Evolutionary conservation across 78 protist species (phyloP).

Genomic region (Tieghemostelium lacteum): DNA sequence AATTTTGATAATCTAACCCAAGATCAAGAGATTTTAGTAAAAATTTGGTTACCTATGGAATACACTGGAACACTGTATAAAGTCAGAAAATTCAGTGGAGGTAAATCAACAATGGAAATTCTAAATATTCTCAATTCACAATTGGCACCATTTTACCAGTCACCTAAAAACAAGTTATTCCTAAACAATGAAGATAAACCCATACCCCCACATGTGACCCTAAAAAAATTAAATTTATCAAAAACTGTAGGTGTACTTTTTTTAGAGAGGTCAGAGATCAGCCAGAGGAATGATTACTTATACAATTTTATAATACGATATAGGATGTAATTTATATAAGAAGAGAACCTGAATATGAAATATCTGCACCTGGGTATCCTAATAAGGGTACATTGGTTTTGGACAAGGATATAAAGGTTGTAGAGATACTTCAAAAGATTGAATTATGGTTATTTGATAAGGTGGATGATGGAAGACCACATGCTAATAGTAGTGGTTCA

Average conservation of each 20-base stretch:
- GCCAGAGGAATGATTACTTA: too few relatives aligned
- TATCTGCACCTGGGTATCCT: conserved; percentile 32
- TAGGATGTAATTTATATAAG: conserved; percentile 61
- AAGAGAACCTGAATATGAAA: conserved; percentile 72
- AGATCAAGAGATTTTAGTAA: conserved; percentile 42
- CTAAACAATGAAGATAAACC: conserved; percentile 64
- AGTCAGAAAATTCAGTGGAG: conserved; percentile 52
- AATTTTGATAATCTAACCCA: too few relatives aligned
- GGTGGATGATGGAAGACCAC: background rate
- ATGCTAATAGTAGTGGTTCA: background rate
- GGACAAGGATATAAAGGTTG: conserved; percentile 69
- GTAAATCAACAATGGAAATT: conserved; percentile 34
- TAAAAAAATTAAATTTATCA: conserved; percentile 27
- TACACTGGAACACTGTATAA: conserved; percentile 47
- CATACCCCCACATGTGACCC: conserved; percentile 11
- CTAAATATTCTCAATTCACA: conserved; percentile 24
- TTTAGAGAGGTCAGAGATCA: too few relatives aligned
- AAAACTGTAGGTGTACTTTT: conserved; percentile 3
- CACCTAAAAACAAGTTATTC: conserved; percentile 59
- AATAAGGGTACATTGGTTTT: conserved; percentile 30
- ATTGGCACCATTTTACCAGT: conserved; percentile 58
- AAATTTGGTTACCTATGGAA: conserved; percentile 73
- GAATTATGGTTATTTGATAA: conserved; percentile 40
- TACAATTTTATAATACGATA: background rate
- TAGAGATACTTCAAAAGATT: conserved; percentile 18